Percentiles rank a stretch among this genome's conserved stretches.
Evolutionary conservation across 176 grass and related monocot genomes (phyloP).

Genomic region (Themeda triandra): DNA sequence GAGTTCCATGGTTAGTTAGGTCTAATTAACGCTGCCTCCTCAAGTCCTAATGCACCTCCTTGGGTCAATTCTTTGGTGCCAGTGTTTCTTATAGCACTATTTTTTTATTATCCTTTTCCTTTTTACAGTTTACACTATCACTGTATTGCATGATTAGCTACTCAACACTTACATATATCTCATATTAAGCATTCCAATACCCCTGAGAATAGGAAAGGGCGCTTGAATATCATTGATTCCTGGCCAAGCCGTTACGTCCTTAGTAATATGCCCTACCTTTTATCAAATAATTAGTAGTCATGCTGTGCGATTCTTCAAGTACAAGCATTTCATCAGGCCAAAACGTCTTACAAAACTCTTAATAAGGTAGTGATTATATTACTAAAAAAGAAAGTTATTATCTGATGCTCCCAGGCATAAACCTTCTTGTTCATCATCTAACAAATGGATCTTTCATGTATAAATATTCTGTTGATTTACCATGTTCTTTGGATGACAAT

Average conservation of each 20-base stretch:
- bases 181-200: neutral
- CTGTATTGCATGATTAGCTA: no score
- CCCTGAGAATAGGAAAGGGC: neutral
- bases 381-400: neutral
- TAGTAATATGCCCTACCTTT: neutral
- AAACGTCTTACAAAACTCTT: neutral
- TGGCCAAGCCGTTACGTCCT: neutral
- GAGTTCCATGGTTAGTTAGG: neutral
- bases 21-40: neutral
- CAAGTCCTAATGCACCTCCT: neutral
- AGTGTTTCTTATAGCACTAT: neutral
- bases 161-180: neutral
- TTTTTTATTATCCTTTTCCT: no score
- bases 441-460: neutral
- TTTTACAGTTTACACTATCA: no score
- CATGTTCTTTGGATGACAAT: neutral
- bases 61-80: neutral
- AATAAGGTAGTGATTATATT: neutral
- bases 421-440: neutral
- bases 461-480: neutral
- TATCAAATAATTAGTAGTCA: neutral
- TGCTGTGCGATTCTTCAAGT: neutral
- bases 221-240: neutral
- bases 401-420: neutral
- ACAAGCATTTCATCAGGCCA: neutral